A percentile compares a stretch with the other conserved stretches of the same genome.
phyloP scores from a whole-genome alignment of 768 basidiomycete genomes.

The Russula brevipes region DNA sequence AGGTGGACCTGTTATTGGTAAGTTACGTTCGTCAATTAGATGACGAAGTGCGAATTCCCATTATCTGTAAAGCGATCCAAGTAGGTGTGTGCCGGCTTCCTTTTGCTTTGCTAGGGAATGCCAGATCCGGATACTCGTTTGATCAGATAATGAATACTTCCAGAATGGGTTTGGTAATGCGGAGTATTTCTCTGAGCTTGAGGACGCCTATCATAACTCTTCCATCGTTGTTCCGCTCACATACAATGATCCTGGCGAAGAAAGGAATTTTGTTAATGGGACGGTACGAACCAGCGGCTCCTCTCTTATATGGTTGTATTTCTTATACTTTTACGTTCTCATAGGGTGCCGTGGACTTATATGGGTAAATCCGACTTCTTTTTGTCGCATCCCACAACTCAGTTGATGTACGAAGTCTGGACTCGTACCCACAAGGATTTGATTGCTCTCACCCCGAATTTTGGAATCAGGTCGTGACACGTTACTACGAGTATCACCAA shows the following conservation, averaged over 20 bases:
- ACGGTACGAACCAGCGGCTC: constrained; percentile 40
- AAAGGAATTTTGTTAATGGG: constrained; percentile 62
- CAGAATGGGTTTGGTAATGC: constrained; percentile 41
- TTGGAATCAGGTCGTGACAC: constrained; percentile 61
- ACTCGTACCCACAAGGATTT: constrained; percentile 73
- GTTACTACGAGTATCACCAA: constrained; percentile 61
- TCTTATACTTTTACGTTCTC: background rate
- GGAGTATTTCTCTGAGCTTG: constrained; percentile 61
- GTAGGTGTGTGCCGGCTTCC: constrained; percentile 38
- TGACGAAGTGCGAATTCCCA: background rate
- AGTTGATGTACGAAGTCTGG: constrained; percentile 29
- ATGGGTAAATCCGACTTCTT: constrained; percentile 43
- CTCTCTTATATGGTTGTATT: background rate
- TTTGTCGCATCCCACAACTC: background rate
- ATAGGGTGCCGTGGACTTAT: constrained; percentile 69
- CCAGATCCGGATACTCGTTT: background rate
- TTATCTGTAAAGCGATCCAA: constrained; percentile 43
- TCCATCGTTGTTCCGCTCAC: constrained; percentile 65
- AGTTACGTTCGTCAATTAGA: constrained; percentile 22
- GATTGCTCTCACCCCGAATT: constrained; percentile 68
- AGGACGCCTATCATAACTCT: constrained; percentile 49
- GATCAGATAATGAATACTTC: constrained; percentile 68
- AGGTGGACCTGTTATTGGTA: constrained; percentile 74
- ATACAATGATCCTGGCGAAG: constrained; percentile 63
- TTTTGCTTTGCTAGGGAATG: background rate